These are phyloP conservation scores for Rhizopus arrhizus DNA, from an alignment of 371 early-diverging fungal genomes.

Conservation along the genomic window DNA sequence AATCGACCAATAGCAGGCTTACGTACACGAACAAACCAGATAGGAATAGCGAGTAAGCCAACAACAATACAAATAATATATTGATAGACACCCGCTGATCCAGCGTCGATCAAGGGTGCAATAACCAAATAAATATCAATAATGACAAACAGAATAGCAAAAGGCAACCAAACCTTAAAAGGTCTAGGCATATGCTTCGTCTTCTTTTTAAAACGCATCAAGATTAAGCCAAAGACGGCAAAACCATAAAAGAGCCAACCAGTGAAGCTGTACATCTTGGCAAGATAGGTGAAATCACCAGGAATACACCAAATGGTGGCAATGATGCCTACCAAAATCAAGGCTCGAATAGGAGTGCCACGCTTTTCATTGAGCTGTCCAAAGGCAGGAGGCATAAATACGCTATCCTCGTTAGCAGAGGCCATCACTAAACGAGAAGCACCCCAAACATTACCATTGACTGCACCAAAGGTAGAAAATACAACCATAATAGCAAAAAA, in stretches of 20 bases:
- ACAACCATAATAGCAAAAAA: slow-evolving; percentile 61
- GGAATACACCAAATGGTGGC: slow-evolving; percentile 47
- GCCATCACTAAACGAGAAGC: slow-evolving; percentile 41
- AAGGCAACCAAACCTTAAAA: slow-evolving; percentile 42
- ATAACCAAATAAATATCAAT: slow-evolving; percentile 39
- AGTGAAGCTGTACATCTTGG: slow-evolving; percentile 61
- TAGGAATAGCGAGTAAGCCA: slow-evolving; percentile 38
- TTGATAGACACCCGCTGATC: slow-evolving; percentile 36
- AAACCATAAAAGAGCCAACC: slow-evolving; percentile 63
- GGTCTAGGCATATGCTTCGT: slow-evolving; percentile 35
- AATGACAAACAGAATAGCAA: slow-evolving; percentile 39
- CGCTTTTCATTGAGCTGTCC: slow-evolving; percentile 36
- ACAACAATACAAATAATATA: slow-evolving; percentile 42
- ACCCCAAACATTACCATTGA: slow-evolving; percentile 53
- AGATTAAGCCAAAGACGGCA: slow-evolving; percentile 34
- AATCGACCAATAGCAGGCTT: slow-evolving; percentile 36
- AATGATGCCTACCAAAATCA: slow-evolving; percentile 46
- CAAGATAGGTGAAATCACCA: slow-evolving; percentile 57
- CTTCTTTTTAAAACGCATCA: slow-evolving; percentile 39
- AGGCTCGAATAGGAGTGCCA: slow-evolving; percentile 47
- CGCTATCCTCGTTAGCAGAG: slow-evolving; percentile 50
- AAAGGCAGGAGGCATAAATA: slow-evolving; percentile 49
- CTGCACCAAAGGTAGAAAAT: slow-evolving; percentile 48
- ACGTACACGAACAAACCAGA: slow-evolving; percentile 43
- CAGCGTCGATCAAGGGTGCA: slow-evolving; percentile 47